Evolutionary conservation across 371 early-diverging fungal species (phyloP).

Genomic region (Mortierella sp.): DNA sequence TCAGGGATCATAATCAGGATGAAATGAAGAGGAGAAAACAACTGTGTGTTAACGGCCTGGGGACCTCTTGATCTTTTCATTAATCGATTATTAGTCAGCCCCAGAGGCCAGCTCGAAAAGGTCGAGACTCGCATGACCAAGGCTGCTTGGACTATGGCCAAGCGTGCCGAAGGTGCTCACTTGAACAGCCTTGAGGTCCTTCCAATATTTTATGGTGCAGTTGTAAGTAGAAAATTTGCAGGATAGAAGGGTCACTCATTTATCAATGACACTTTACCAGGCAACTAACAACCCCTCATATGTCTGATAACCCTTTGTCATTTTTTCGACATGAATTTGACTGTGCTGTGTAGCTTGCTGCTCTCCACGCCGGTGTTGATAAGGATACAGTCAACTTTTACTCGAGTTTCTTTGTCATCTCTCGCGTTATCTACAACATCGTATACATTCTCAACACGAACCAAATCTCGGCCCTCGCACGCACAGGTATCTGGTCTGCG

Average conservation of each 20-base stretch:
- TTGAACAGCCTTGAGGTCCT: slow-evolving; percentile 55
- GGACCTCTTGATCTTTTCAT: neutral
- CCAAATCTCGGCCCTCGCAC: slow-evolving; percentile 24
- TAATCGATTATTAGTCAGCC: slow-evolving; percentile 28
- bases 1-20: neutral
- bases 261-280: neutral
- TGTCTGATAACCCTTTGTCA: neutral
- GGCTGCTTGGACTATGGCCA: slow-evolving; percentile 51
- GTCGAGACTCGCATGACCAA: slow-evolving; percentile 52
- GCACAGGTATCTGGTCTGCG: slow-evolving; percentile 40
- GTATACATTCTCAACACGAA: slow-evolving; percentile 52
- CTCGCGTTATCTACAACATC: slow-evolving; percentile 32
- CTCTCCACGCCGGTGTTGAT: slow-evolving; percentile 50
- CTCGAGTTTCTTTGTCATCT: slow-evolving; percentile 27
- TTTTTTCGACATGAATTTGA: no score
- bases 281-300: neutral
- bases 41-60: neutral
- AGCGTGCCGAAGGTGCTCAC: slow-evolving; percentile 58
- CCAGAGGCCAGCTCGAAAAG: slow-evolving; percentile 56
- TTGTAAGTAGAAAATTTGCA: slow-evolving; percentile 37
- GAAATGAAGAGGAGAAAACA: no score
- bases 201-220: slow-evolving; percentile 44
- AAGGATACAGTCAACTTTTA: slow-evolving; percentile 47
- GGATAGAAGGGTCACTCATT: neutral
- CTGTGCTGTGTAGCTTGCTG: slow-evolving; percentile 37